Conservation (phyloP, 179 eudicot genomes). For the Corrigiola litoralis region DNA sequence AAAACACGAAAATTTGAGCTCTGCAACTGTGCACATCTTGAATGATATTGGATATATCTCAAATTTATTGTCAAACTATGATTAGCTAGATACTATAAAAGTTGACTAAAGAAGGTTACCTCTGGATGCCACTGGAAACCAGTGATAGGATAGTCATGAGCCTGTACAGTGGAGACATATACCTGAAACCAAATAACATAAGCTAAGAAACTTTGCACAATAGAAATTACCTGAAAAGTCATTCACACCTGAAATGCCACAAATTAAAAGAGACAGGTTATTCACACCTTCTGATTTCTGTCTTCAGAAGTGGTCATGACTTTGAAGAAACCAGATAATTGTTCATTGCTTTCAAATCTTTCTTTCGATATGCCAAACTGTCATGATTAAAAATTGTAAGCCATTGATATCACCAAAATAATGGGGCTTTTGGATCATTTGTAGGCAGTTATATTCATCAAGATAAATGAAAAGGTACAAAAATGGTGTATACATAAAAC, state of each 20-base stretch:
- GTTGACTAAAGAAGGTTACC: neutral
- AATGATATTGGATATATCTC: neutral
- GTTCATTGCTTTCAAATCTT: conserved; percentile 6
- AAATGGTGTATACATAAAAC: no score
- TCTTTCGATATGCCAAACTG: conserved; percentile 18
- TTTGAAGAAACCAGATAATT: conserved; percentile 16
- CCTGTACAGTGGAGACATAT: conserved; percentile 16
- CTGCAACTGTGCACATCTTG: neutral
- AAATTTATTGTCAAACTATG: no score
- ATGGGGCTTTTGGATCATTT: no score
- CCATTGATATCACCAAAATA: no score
- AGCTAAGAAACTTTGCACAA: neutral
- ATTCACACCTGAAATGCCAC: no score
- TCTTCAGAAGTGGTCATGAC: conserved; percentile 13
- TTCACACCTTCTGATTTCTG: conserved; percentile 14
- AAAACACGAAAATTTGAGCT: no score
- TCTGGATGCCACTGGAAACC: conserved; percentile 23
- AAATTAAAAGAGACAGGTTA: neutral
- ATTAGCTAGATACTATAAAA: neutral
- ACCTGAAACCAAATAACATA: conserved; percentile 3
- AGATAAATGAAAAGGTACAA: no score
- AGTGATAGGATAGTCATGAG: conserved; percentile 14
- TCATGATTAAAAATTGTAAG: neutral
- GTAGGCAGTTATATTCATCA: no score
- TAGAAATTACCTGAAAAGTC: neutral